phyloP scores from a whole-genome alignment of 345 rosid genomes.

The Luvunga scandens region DNA sequence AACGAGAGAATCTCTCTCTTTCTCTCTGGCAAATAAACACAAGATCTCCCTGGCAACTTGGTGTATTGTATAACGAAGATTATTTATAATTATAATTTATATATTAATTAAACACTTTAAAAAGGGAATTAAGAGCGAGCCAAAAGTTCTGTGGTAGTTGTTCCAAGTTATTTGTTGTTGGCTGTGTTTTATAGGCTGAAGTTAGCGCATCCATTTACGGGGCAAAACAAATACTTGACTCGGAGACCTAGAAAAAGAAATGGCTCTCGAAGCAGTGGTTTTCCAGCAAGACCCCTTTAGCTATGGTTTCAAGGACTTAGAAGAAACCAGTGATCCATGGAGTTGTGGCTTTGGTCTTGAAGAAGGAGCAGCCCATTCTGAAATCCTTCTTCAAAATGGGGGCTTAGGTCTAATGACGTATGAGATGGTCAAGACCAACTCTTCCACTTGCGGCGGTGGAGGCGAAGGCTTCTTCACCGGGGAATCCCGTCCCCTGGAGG shows the following conservation, averaged over 20 bases:
- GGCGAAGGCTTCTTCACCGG: neutral
- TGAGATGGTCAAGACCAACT: neutral
- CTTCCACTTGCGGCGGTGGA: neutral
- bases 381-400: constrained; percentile 2
- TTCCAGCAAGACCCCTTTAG: constrained; percentile 31
- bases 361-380: constrained; percentile 2
- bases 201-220: neutral
- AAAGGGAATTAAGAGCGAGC: neutral
- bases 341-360: constrained; percentile 13
- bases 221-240: no score
- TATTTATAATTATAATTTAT: neutral
- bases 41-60: constrained; percentile 25
- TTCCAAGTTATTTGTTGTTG: neutral
- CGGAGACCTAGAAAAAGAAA: neutral
- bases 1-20: constrained; percentile 19
- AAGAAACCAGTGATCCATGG: constrained; percentile 1
- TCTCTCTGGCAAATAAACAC: constrained; percentile 13
- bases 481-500: constrained; percentile 9
- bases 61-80: neutral
- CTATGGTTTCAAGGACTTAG: constrained; percentile 17
- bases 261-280: constrained; percentile 37
- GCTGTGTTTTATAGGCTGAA: neutral
- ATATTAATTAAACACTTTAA: constrained; percentile 14
- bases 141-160: neutral
- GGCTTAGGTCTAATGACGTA: constrained; percentile 21